Conservation (phyloP, 148 eudicot genomes). For the Rhododendron henanense region DNA sequence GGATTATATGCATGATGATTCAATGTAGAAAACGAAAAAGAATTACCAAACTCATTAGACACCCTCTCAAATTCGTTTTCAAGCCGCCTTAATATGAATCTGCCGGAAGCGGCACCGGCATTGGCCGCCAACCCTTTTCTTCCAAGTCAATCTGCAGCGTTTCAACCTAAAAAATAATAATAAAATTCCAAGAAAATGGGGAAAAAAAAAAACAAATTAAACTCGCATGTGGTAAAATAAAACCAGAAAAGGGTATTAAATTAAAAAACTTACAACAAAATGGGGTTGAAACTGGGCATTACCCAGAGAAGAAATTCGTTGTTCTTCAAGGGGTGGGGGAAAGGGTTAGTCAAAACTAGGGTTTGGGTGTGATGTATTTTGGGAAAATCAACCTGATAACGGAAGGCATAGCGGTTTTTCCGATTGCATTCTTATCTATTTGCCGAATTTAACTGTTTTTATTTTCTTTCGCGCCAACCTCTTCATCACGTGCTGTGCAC, state of each 20-base stretch:
- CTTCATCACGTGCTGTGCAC: background rate
- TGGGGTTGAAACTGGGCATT: background rate
- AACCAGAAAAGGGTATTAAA: background rate
- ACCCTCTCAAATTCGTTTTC: background rate
- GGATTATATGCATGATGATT: background rate
- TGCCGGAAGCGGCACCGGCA: slow-evolving; percentile 7
- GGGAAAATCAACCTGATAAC: background rate
- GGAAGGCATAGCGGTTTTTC: background rate
- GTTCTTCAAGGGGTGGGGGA: background rate
- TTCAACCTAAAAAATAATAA: background rate
- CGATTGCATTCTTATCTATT: background rate
- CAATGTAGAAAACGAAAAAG: background rate
- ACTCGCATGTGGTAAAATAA: background rate
- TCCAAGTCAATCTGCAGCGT: background rate
- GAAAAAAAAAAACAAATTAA: background rate
- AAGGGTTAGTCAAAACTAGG: background rate
- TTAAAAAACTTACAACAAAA: background rate
- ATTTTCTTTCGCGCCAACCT: background rate
- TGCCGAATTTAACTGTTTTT: slow-evolving; percentile 1
- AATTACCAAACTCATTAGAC: background rate
- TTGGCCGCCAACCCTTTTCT: background rate
- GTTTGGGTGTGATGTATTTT: slow-evolving; percentile 1
- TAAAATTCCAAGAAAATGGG: background rate
- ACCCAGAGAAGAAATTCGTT: background rate
- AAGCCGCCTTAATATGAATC: background rate